Conservation (phyloP, 345 rosid genomes). For the Citrus hindsii region DNA sequence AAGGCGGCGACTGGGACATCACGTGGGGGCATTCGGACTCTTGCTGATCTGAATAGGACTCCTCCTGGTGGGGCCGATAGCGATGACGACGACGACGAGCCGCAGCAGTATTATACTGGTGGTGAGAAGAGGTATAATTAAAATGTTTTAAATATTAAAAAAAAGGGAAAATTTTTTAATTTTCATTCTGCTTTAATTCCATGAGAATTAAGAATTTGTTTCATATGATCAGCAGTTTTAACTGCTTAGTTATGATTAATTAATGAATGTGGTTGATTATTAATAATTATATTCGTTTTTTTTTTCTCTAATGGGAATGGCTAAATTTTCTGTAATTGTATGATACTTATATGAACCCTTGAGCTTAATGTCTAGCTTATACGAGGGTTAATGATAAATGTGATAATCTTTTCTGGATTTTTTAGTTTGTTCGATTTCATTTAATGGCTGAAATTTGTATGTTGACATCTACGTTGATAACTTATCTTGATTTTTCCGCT, state of each 20-base stretch:
- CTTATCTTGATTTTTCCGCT: too few relatives aligned
- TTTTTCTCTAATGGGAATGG: too few relatives aligned
- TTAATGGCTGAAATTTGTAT: not conserved
- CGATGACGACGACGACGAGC: constrained; percentile 48
- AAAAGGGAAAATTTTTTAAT: too few relatives aligned
- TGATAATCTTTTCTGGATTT: not conserved
- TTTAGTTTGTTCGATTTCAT: too few relatives aligned
- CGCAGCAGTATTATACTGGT: constrained; percentile 77
- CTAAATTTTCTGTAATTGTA: not conserved
- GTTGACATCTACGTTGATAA: not conserved
- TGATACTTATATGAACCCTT: not conserved
- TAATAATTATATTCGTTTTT: too few relatives aligned
- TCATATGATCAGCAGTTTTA: too few relatives aligned
- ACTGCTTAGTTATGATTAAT: too few relatives aligned
- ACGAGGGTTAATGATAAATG: not conserved
- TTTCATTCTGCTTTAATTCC: not conserved
- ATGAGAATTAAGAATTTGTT: not conserved
- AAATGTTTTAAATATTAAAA: too few relatives aligned
- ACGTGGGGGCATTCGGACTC: constrained; percentile 63
- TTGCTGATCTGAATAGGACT: constrained; percentile 76
- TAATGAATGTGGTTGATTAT: too few relatives aligned
- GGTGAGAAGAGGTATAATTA: constrained; percentile 67
- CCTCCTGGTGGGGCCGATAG: constrained; percentile 27
- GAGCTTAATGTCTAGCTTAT: not conserved
- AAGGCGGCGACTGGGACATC: constrained; percentile 33